Evolutionary conservation across 2,329 filamentous ascomycete genomes (phyloP).

Genomic region (Tolypocladium nubicola): DNA sequence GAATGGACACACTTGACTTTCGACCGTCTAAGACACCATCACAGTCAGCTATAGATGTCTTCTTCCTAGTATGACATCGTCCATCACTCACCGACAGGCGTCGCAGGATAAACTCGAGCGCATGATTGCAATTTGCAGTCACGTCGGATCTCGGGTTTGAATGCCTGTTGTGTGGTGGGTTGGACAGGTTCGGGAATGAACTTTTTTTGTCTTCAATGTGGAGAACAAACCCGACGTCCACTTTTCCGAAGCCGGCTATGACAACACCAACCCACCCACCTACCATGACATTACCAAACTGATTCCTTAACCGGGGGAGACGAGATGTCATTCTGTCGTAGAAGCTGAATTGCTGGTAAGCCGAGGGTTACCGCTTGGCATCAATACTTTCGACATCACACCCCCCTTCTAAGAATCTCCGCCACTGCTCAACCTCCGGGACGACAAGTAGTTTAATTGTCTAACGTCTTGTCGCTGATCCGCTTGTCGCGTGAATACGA

Average conservation of each 20-base stretch:
- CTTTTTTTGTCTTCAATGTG: neutral
- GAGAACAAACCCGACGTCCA: neutral
- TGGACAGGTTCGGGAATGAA: neutral
- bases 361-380: no score
- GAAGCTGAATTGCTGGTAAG: no score
- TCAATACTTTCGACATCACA: no score
- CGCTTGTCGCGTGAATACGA: no score
- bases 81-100: slow-evolving; percentile 16
- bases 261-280: no score
- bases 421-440: no score
- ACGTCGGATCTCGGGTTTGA: slow-evolving; percentile 1
- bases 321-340: no score
- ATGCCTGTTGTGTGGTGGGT: neutral
- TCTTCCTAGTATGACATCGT: neutral
- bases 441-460: no score
- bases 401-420: no score
- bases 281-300: no score
- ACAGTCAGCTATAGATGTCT: neutral
- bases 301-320: no score
- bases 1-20: slow-evolving; percentile 24
- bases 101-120: slow-evolving; percentile 24
- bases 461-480: no score
- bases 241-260: neutral
- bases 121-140: slow-evolving; percentile 10
- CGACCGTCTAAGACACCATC: slow-evolving; percentile 14